phyloP scores from a whole-genome alignment of 1,284 basidiomycete species.

The Rhodotorula sp. region DNA sequence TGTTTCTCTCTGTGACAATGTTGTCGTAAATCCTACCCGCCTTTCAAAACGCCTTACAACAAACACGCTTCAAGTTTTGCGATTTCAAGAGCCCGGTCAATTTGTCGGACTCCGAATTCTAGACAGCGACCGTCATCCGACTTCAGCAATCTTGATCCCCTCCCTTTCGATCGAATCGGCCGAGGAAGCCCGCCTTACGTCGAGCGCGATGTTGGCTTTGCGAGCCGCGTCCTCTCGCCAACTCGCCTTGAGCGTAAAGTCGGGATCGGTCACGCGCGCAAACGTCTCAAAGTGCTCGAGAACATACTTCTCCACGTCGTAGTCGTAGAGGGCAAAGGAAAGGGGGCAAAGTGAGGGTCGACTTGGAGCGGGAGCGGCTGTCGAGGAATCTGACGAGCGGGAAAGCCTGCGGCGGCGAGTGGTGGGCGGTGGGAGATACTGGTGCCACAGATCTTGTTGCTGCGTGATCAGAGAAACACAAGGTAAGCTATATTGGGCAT shows the following conservation, averaged over 20 bases:
- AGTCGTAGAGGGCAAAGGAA: not conserved
- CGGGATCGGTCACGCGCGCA: not conserved
- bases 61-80: too few species aligned
- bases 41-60: too few species aligned
- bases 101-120: not conserved
- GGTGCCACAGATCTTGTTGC: constrained; percentile 29
- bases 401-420: not conserved
- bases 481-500: too few species aligned
- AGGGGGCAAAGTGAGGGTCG: not conserved
- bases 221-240: not conserved
- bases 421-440: not conserved
- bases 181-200: not conserved
- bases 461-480: not conserved
- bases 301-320: not conserved
- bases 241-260: too few species aligned
- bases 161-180: not conserved
- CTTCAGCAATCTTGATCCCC: not conserved
- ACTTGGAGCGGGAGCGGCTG: not conserved
- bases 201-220: not conserved
- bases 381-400: not conserved
- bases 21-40: too few species aligned
- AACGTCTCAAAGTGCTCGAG: not conserved
- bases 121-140: not conserved
- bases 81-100: not conserved
- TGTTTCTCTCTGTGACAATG: too few species aligned